A percentile compares a stretch with the other conserved stretches of the same genome.
Evolutionary conservation across 495 filamentous ascomycete species (phyloP).

Genomic region (Lasiosphaeria ovina): DNA sequence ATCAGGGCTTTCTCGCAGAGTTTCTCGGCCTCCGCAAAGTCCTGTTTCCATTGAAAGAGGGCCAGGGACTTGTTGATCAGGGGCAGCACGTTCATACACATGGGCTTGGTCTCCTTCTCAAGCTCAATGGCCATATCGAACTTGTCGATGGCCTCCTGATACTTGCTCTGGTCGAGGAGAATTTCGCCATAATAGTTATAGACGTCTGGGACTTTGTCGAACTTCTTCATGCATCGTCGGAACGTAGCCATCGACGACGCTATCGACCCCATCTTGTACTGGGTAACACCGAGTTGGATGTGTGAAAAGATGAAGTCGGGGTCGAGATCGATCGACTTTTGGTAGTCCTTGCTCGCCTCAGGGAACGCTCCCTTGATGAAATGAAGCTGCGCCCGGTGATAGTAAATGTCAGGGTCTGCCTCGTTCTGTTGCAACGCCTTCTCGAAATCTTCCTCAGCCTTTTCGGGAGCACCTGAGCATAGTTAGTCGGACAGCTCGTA

Average conservation of each 20-base stretch:
- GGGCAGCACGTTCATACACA: constrained; percentile 94
- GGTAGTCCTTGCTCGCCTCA: constrained; percentile 95
- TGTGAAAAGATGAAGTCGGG: constrained; percentile 96
- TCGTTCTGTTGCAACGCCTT: constrained; percentile 80
- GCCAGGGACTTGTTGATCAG: constrained; percentile 98
- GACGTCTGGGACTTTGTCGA: constrained; percentile 91
- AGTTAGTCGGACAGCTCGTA: constrained; percentile 23
- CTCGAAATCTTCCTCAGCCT: constrained; percentile 83
- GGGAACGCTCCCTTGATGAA: constrained; percentile 94
- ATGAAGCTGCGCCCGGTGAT: constrained; percentile 97
- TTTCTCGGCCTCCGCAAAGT: constrained; percentile 91
- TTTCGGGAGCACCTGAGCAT: constrained; percentile 71
- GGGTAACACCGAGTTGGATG: constrained; percentile 98
- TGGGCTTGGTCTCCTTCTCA: constrained; percentile 89
- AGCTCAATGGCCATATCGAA: constrained; percentile 97
- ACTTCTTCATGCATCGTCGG: constrained; percentile 96
- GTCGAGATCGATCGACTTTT: constrained; percentile 98
- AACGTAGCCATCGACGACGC: constrained; percentile 99
- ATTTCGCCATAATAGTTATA: constrained; percentile 99
- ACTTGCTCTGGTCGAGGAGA: constrained; percentile 95
- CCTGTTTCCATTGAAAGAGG: constrained; percentile 96
- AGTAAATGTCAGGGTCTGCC: constrained; percentile 96
- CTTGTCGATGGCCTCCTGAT: constrained; percentile 92
- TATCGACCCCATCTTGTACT: constrained; percentile 99
- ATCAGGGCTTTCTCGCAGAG: constrained; percentile 96